Base-by-base conservation (phyloP, 2,329 filamentous ascomycete species). In the Colletotrichum tanaceti region DNA sequence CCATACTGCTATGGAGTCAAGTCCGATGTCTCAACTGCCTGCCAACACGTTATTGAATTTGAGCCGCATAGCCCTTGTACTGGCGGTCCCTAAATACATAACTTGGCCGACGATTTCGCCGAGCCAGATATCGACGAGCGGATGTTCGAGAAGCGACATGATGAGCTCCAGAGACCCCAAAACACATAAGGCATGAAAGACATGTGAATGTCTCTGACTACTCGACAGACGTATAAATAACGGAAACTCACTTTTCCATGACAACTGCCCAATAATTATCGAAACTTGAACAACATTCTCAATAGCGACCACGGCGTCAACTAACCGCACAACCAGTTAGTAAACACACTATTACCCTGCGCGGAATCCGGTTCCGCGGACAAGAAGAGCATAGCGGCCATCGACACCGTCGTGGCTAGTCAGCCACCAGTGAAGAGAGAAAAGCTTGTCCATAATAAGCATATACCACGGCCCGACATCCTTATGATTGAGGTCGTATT, bases 381-480 rank as follows among this genome's bases (percentile, higher is more conserved):
- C 59, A 39, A 47, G 0, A 79, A 83, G 20, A 81, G 83, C 7
- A 78, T 84, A 24, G 81, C 78, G 1, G 75, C 80, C 59, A 82
- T 84, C 68, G 75, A 79, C 24, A 79, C 79, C 22, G 72, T 82
- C 70, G 81, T 82, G 68, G 82, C 81, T 1, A 81, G 82, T 2
- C 80, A 83, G n/a, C 71, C 84, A 84, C 71, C 73, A 73, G n/a
- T n/a, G 13, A 76, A 78, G 3, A 81, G 84, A 1, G 77, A 83
- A 4, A 82, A 78, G 1, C 85, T 87, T 71, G 82, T 84, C 14
- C 85, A 87, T 67, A 65, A 54, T 78, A 77, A 53, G 58, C 80
- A 24, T 77, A 24, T 77, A 82, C 46, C 73, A 77, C 46, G 84
- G 84, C 76, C 80, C 13, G 7, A 20, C 18, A 35, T 5, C 6